A percentile compares a stretch with the other conserved stretches of the same genome.
Conservation (phyloP, 305 asterid species). For the Fraxinus paxiana region DNA sequence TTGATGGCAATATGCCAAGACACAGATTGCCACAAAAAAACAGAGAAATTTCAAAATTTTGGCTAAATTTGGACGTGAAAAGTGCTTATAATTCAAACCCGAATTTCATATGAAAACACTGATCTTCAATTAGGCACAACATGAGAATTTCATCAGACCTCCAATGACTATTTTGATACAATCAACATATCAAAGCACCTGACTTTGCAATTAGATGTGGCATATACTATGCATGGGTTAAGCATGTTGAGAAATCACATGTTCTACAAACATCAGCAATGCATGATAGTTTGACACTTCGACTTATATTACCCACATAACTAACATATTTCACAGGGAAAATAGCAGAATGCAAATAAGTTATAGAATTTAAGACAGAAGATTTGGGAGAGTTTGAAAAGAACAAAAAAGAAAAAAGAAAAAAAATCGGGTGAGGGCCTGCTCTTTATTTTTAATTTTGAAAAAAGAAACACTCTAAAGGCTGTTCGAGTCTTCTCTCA, state of each 20-base stretch:
- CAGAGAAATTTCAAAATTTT: neutral
- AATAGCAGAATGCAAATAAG: neutral
- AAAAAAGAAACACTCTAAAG: neutral
- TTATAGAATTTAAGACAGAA: no score
- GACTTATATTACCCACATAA: neutral
- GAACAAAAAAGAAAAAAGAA: neutral
- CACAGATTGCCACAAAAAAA: neutral
- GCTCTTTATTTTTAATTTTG: neutral
- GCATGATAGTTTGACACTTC: neutral
- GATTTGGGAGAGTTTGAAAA: neutral
- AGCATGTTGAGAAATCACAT: neutral
- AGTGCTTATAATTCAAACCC: neutral
- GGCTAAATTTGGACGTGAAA: neutral
- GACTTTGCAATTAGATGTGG: neutral
- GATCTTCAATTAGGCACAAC: neutral
- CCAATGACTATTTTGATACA: neutral
- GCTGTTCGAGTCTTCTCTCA: neutral
- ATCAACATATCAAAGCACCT: neutral
- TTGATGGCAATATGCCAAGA: neutral
- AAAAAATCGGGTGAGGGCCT: neutral
- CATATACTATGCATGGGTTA: neutral
- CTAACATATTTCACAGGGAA: neutral
- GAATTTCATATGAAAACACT: neutral
- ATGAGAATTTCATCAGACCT: neutral
- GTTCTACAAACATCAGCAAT: neutral